Evolutionary conservation across 345 rosid genomes (phyloP), one percentile per base, ranked within the genome.

Genomic region (Capsella bursapastoris): DNA sequence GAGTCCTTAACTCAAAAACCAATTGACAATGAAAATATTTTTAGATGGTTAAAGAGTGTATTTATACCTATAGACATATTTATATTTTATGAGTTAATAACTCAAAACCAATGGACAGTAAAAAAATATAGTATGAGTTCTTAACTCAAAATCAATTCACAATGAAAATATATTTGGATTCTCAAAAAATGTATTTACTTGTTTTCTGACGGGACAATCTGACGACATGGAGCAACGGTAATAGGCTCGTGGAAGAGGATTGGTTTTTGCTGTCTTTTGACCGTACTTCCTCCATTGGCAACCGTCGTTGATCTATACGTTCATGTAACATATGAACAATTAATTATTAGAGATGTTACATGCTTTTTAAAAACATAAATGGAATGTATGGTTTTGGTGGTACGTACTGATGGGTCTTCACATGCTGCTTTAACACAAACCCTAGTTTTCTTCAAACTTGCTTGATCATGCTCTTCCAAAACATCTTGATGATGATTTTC

Each of bases 281-380:
- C 98, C 98, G 41, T 93, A 93, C 49, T 93, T 93, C 66, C 98
- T 93, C 98, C 98, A 93, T 35, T 89, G 98, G 47, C 98, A 93
- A 49, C 97, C 97, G 49, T 93, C 98, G 32, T 80, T 85, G 56
- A 93, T 88, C 98, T 93, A 82, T 41, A 45, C 3, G 47, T 75
- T 12, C 28, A 67, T 47, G 25, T n/a, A 62, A 68, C 25, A 58
- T 10, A 40, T 60, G 71, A 40, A 48, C 22, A 67, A 12, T 7
- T 14, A 35, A 57, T 51, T 13, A 57, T 4, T 8, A 18, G 38
- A 55, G 34, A 50, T 28, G 35, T 58, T 41, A 65, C 48, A 52
- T 68, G 15, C 49, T 12, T 25, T 18, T 27, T 1, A 50, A 11
- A 55, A 0, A 64, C 7, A 63, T 55, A 9, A 8, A 41, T 52